These are phyloP conservation scores for Exsudoporus frostii DNA, from an alignment of 768 basidiomycete species.

Conservation along the genomic window DNA sequence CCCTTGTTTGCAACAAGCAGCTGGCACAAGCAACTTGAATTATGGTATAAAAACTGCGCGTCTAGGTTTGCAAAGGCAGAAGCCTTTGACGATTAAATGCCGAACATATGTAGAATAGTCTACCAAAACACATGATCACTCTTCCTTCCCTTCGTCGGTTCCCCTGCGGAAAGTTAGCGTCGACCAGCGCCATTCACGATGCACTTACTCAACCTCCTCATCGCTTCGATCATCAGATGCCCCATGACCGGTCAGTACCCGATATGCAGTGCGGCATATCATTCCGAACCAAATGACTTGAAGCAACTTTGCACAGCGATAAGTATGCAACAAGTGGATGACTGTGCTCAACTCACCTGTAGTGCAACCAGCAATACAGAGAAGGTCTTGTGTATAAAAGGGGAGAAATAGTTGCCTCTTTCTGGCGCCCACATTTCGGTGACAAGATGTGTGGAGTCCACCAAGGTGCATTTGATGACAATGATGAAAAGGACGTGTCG, in stretches of 20 bases:
- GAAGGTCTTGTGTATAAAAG: constrained; percentile 46
- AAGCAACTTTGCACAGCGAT: constrained; percentile 46
- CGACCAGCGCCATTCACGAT: neutral
- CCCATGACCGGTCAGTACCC: constrained; percentile 68
- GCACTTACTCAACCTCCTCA: constrained; percentile 58
- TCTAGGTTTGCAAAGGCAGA: constrained; percentile 27
- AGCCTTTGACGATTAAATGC: constrained; percentile 24
- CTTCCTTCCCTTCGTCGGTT: constrained; percentile 20
- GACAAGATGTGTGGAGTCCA: constrained; percentile 49
- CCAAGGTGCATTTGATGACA: constrained; percentile 60
- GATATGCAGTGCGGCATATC: constrained; percentile 81
- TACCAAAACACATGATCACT: constrained; percentile 23
- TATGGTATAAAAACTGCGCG: constrained; percentile 29
- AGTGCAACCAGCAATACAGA: constrained; percentile 51
- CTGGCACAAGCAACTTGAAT: constrained; percentile 12
- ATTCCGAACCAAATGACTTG: constrained; percentile 84
- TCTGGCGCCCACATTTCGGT: constrained; percentile 57
- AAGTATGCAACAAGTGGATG: neutral
- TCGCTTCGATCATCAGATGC: constrained; percentile 88
- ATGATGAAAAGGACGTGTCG: constrained; percentile 79
- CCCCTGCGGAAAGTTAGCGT: constrained; percentile 18
- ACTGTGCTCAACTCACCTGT: constrained; percentile 44
- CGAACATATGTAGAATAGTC: constrained; percentile 21
- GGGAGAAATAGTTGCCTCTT: constrained; percentile 54
- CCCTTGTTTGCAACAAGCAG: too few species aligned